Evolutionary conservation across 805 yeast genomes (phyloP).

Genomic region (Starmerella bombi): DNA sequence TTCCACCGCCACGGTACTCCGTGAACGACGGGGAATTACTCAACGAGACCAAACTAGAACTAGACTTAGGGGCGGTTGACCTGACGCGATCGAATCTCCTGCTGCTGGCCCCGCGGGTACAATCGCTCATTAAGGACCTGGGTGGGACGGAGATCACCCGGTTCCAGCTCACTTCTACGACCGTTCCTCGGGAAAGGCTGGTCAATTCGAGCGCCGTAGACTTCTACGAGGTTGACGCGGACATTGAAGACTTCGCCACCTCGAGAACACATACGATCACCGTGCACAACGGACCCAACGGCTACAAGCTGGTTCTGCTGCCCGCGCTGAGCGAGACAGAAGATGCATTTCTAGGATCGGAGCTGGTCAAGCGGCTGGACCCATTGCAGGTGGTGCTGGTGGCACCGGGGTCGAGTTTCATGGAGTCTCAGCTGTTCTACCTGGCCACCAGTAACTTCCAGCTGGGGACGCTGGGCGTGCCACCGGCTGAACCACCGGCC

Average conservation of each 20-base stretch:
- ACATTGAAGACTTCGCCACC: conserved; percentile 3
- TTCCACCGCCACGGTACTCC: conserved; percentile 42
- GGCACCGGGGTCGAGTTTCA: conserved; percentile 19
- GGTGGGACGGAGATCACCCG: neutral
- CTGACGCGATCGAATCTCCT: conserved; percentile 1
- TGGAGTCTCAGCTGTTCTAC: conserved; percentile 8
- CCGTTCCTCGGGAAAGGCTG: neutral
- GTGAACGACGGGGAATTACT: conserved; percentile 21
- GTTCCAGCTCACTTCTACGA: neutral
- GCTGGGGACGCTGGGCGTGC: neutral
- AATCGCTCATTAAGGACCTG: neutral
- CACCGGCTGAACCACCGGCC: conserved; percentile 24
- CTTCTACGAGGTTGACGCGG: conserved; percentile 11
- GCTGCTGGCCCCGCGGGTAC: conserved; percentile 12
- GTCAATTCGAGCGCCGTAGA: neutral
- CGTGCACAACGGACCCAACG: conserved; percentile 2
- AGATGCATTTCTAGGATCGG: conserved; percentile 13
- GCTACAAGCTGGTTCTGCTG: conserved; percentile 4
- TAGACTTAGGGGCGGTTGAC: neutral
- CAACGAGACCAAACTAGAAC: neutral
- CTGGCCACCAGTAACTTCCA: conserved; percentile 1
- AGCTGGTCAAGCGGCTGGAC: conserved; percentile 3
- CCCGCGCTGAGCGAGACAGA: conserved; percentile 15
- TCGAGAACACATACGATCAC: neutral
- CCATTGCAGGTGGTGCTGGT: conserved; percentile 9